These are phyloP conservation scores for Vickermania spadyakhi DNA, from an alignment of 208 protist genomes.

Conservation along the genomic window DNA sequence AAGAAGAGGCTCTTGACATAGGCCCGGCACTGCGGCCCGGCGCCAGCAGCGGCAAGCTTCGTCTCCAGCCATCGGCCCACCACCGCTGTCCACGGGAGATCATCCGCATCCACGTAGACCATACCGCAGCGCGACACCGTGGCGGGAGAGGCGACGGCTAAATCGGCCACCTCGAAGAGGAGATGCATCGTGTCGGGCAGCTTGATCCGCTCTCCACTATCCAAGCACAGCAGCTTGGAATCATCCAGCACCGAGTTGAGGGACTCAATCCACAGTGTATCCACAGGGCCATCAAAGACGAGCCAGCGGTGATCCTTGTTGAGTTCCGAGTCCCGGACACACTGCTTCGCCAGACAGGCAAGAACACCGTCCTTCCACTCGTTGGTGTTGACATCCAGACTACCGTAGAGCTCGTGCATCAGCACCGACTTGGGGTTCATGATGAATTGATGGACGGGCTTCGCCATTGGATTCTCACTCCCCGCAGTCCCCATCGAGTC, in stretches of 20 bases:
- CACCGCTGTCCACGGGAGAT: constrained; percentile 91
- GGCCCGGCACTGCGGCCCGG: constrained; percentile 49
- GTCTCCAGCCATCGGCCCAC: constrained; percentile 86
- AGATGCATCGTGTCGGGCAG: constrained; percentile 94
- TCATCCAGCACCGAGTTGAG: constrained; percentile 98
- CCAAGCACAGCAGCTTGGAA: constrained; percentile 96
- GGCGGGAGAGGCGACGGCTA: constrained; percentile 96
- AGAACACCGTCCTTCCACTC: constrained; percentile 93
- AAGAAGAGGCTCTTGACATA: constrained; percentile 90
- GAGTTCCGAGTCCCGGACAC: constrained; percentile 70
- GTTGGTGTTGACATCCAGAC: constrained; percentile 90
- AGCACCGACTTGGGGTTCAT: constrained; percentile 98
- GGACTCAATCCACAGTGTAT: constrained; percentile 99
- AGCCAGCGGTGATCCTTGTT: constrained; percentile 93
- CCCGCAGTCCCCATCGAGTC: constrained; percentile 38
- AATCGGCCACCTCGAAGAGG: constrained; percentile 96
- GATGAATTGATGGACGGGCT: constrained; percentile 85
- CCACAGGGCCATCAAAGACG: constrained; percentile 98
- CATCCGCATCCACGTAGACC: constrained; percentile 93
- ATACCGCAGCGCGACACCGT: constrained; percentile 98
- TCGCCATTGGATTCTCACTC: constrained; percentile 65
- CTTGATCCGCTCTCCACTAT: constrained; percentile 97
- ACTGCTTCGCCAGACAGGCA: constrained; percentile 85
- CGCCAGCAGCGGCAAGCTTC: constrained; percentile 45
- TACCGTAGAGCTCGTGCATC: constrained; percentile 97